These are phyloP conservation scores for Alternaria viburni DNA, from an alignment of 2,329 filamentous ascomycete genomes.

Conservation along the genomic window DNA sequence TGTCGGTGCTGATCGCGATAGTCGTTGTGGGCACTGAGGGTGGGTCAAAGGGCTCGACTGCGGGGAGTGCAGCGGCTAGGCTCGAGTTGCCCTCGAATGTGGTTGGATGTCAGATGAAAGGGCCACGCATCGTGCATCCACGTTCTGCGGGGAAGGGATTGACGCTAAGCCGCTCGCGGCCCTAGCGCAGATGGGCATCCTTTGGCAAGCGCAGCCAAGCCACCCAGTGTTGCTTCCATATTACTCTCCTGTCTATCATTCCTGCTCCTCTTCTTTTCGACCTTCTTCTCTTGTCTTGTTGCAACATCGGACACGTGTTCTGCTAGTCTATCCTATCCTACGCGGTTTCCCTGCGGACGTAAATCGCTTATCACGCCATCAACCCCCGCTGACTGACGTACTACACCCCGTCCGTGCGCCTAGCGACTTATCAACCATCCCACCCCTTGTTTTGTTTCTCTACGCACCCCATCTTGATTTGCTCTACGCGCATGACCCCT, in stretches of 20 bases:
- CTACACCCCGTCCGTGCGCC: constrained; percentile 32
- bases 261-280: constrained; percentile 10
- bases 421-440: constrained; percentile 26
- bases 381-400: constrained; percentile 36
- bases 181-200: constrained; percentile 21
- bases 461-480: constrained; percentile 9
- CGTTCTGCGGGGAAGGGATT: constrained; percentile 43
- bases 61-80: constrained; percentile 25
- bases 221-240: constrained; percentile 26
- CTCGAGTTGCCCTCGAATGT: constrained; percentile 9
- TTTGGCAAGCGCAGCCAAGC: constrained; percentile 15
- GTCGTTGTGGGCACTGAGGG: constrained; percentile 23
- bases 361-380: constrained; percentile 35
- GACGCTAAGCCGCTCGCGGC: constrained; percentile 23
- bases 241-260: constrained; percentile 30
- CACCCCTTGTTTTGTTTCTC: constrained; percentile 19
- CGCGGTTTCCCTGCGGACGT: constrained; percentile 16
- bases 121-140: constrained; percentile 24
- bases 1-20: constrained; percentile 24
- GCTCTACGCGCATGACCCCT: neutral
- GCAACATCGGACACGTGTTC: neutral
- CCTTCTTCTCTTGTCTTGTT: constrained; percentile 11
- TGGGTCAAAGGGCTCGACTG: constrained; percentile 26
- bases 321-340: constrained; percentile 20
- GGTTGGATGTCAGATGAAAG: constrained; percentile 17